phyloP scores from a whole-genome alignment of 768 basidiomycete species.

The Boletus pseudo-olivaceus region DNA sequence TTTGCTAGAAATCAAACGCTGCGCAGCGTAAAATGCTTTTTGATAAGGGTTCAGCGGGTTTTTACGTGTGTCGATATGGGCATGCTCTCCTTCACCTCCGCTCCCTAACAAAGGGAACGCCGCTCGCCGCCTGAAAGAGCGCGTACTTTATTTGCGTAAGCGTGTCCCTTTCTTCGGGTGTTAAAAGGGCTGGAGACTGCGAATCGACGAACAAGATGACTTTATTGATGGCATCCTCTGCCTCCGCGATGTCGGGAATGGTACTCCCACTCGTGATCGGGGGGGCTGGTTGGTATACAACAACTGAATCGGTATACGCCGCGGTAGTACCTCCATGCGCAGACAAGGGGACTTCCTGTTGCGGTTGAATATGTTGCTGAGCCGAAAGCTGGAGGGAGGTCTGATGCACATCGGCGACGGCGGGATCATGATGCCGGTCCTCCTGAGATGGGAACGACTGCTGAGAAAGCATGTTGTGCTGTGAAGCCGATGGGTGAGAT shows the following conservation, averaged over 20 bases:
- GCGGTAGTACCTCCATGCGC: constrained; percentile 22
- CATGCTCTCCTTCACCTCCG: constrained; percentile 22
- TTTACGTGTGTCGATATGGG: neutral
- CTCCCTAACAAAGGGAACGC: constrained; percentile 35
- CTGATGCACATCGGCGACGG: constrained; percentile 26
- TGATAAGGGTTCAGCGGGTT: constrained; percentile 1
- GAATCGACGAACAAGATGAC: constrained; percentile 53
- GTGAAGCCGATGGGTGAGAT: constrained; percentile 26
- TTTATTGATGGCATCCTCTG: constrained; percentile 51
- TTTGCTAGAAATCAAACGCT: constrained; percentile 13
- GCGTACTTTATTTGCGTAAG: constrained; percentile 49
- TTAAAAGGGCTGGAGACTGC: constrained; percentile 30
- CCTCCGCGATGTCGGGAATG: constrained; percentile 44
- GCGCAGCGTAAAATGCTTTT: constrained; percentile 19
- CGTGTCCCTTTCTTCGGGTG: constrained; percentile 35
- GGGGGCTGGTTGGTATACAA: constrained; percentile 33
- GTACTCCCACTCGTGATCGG: constrained; percentile 31
- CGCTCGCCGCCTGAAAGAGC: constrained; percentile 47
- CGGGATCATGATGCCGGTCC: constrained; percentile 26
- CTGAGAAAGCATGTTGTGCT: constrained; percentile 29
- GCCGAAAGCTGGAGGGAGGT: constrained; percentile 28
- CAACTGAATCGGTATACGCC: constrained; percentile 27
- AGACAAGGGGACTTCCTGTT: constrained; percentile 29
- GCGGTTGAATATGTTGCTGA: constrained; percentile 29
- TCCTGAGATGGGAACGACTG: constrained; percentile 28